These are phyloP conservation scores for Magnolia changhungtana DNA, from an alignment of 164 flowering plant genomes.

Conservation along the genomic window DNA sequence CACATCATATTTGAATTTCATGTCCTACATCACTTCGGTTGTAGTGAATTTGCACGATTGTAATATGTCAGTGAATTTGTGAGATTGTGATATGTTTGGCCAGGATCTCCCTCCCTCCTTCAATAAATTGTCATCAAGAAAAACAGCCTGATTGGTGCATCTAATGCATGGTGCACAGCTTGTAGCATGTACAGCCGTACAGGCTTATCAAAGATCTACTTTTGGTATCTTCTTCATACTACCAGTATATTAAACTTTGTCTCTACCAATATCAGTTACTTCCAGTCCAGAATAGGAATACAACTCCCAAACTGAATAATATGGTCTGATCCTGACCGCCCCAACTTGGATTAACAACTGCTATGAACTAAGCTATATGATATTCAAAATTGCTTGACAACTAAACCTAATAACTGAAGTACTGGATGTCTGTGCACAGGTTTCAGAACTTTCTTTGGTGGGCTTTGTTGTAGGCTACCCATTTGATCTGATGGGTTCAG, in stretches of 20 bases:
- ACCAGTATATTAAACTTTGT: background rate
- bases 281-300: background rate
- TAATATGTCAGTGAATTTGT: too few species aligned
- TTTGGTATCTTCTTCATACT: background rate
- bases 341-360: background rate
- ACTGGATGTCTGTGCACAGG: slow-evolving; percentile 36
- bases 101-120: too few species aligned
- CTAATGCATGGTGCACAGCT: too few species aligned
- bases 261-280: background rate
- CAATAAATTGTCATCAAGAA: too few species aligned
- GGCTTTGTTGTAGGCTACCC: slow-evolving; percentile 80
- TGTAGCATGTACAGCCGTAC: too few species aligned
- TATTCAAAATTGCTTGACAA: background rate
- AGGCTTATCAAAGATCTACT: background rate
- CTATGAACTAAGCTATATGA: background rate
- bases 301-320: background rate
- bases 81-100: too few species aligned
- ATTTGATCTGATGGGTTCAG: slow-evolving; percentile 25
- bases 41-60: too few species aligned
- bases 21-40: too few species aligned
- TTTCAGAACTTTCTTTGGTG: slow-evolving; percentile 54
- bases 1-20: too few species aligned
- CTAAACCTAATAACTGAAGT: background rate
- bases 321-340: background rate
- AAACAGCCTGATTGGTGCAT: too few species aligned